Conservation (phyloP, 768 basidiomycete species). For the Agrocybe chaxingu region DNA sequence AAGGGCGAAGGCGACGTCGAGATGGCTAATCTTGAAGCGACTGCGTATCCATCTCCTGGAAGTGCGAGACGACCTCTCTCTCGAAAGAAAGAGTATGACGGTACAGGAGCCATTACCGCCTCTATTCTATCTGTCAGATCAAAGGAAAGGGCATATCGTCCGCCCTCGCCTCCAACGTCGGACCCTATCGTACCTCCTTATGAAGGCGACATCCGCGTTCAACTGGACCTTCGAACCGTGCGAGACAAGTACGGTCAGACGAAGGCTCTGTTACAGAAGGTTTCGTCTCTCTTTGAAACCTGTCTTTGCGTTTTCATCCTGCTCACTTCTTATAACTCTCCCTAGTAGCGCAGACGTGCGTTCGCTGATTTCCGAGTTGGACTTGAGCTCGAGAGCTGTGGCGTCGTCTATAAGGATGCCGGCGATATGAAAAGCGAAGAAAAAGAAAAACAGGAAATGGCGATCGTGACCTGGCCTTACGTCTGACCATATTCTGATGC, state of each 20-base stretch:
- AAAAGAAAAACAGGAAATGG: too few species aligned
- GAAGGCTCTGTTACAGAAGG: conserved; percentile 11
- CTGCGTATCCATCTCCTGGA: too few species aligned
- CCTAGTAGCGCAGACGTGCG: conserved; percentile 18
- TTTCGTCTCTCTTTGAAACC: conserved; percentile 4
- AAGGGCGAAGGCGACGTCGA: too few species aligned
- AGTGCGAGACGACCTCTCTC: neutral
- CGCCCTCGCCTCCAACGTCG: conserved; percentile 17
- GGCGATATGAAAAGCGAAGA: too few species aligned
- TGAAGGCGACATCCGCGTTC: conserved; percentile 3
- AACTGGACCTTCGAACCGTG: conserved; percentile 8
- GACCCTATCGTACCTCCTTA: conserved; percentile 6
- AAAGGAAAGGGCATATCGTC: conserved; percentile 4
- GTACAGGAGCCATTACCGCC: too few species aligned
- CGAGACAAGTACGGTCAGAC: conserved; percentile 6
- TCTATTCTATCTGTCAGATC: neutral
- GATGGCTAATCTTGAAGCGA: too few species aligned
- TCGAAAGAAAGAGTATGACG: neutral
- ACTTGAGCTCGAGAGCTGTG: conserved; percentile 17
- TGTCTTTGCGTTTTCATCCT: neutral
- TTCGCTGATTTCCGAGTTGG: conserved; percentile 10
- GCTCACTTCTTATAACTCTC: neutral
- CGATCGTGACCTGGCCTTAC: too few species aligned
- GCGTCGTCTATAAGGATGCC: conserved; percentile 12
- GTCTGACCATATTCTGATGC: too few species aligned